phyloP scores from a whole-genome alignment of 164 flowering plant species.

The Tetrastigma voinierianum region DNA sequence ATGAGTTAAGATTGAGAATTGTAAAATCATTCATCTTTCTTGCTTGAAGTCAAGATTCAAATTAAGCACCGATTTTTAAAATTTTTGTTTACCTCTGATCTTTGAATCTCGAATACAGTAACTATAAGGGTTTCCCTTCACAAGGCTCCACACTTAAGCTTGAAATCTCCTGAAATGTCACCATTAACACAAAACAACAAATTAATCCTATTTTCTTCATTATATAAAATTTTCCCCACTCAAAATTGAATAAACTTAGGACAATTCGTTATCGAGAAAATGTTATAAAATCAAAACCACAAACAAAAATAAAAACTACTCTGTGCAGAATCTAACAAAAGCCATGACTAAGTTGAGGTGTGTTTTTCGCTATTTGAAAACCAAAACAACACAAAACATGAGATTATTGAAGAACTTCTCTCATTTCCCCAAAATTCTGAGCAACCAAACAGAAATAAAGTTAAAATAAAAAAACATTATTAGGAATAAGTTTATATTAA shows the following conservation, averaged over 20 bases:
- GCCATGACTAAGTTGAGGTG: no score
- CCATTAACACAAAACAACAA: not conserved
- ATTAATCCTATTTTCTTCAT: not conserved
- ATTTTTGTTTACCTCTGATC: conserved; percentile 63
- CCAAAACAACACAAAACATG: no score
- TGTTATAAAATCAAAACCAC: not conserved
- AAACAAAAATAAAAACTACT: not conserved
- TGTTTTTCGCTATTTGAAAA: no score
- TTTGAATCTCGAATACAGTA: conserved; percentile 75
- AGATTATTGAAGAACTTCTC: no score
- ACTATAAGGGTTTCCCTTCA: conserved; percentile 79
- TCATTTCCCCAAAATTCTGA: no score
- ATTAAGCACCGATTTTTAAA: not conserved
- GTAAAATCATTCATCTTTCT: not conserved
- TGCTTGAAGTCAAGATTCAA: not conserved
- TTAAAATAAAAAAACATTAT: no score
- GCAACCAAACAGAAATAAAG: no score
- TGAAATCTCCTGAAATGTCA: conserved; percentile 75
- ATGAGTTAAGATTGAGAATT: not conserved
- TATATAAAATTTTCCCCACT: not conserved
- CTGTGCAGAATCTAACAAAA: no score
- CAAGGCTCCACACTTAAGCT: conserved; percentile 95
- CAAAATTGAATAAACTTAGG: not conserved
- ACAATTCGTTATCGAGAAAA: not conserved
- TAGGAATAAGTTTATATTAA: not conserved